A percentile compares a stretch with the other conserved stretches of the same genome.
Conservation (phyloP, 2,329 filamentous ascomycete species). For the Tympanopsis confertula region DNA sequence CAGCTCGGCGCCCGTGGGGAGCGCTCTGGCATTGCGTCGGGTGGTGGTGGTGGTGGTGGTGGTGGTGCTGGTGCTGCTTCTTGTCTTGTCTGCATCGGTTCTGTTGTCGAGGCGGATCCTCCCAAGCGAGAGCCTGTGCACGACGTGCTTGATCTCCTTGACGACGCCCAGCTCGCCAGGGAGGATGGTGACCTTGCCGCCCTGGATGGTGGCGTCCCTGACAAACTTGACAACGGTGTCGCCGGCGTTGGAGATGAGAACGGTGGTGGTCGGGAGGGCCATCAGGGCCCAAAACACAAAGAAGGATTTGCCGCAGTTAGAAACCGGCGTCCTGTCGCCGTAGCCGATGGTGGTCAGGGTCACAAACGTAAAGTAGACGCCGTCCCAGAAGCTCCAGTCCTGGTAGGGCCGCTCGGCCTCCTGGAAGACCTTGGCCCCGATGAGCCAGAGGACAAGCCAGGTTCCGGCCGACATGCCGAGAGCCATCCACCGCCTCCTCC, state of each 20-base stretch:
- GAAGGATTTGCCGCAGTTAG: conserved; percentile 69
- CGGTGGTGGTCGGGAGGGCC: conserved; percentile 77
- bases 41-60: conserved; percentile 17
- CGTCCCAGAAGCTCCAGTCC: conserved; percentile 64
- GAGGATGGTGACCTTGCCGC: conserved; percentile 49
- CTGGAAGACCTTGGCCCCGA: conserved; percentile 66
- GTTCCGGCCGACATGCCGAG: conserved; percentile 55
- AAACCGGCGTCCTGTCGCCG: conserved; percentile 67
- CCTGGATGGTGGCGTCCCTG: conserved; percentile 38
- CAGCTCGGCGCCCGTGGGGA: conserved; percentile 34
- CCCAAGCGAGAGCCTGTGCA: conserved; percentile 24
- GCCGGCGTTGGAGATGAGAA: conserved; percentile 72
- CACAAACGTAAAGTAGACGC: conserved; percentile 78
- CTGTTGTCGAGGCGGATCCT: conserved; percentile 27
- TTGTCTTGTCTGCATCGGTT: conserved; percentile 18
- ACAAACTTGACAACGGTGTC: conserved; percentile 66
- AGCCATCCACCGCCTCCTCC: conserved; percentile 63
- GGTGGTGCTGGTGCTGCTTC: conserved; percentile 3
- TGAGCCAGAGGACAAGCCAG: conserved; percentile 68
- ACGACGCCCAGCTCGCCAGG: conserved; percentile 40
- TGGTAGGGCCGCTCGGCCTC: conserved; percentile 38
- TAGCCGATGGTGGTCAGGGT: conserved; percentile 79
- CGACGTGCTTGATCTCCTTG: conserved; percentile 29
- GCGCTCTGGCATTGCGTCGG: conserved; percentile 21
- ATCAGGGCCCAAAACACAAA: conserved; percentile 90